Conservation (phyloP, 78 protist species). For the Polysphondylium violaceum region DNA sequence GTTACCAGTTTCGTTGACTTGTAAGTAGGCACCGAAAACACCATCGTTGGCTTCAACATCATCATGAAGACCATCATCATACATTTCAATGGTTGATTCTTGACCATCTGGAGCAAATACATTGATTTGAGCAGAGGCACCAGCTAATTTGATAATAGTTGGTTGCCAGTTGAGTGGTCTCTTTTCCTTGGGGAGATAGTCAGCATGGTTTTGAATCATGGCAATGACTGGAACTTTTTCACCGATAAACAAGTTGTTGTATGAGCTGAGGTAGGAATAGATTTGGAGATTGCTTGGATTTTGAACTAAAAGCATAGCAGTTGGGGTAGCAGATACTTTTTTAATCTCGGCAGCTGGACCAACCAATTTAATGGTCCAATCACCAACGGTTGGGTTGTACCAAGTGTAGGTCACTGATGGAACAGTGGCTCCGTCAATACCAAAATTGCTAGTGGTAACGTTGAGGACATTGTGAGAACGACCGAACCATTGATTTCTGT, state of each 20-base stretch:
- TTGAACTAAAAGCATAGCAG: constrained; percentile 7
- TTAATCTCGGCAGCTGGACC: constrained; percentile 13
- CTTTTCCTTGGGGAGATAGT: not conserved
- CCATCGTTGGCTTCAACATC: constrained; percentile 71
- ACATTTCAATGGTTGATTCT: constrained; percentile 32
- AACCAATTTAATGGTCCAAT: constrained; percentile 53
- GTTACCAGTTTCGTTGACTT: constrained; percentile 63
- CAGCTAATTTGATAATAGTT: constrained; percentile 11
- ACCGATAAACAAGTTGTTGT: constrained; percentile 49
- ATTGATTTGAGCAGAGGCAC: constrained; percentile 38
- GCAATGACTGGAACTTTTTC: constrained; percentile 53
- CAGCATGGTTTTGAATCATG: constrained; percentile 27
- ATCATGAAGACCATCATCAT: constrained; percentile 79
- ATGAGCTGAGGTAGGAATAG: constrained; percentile 51
- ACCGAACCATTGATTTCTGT: not conserved
- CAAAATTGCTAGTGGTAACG: constrained; percentile 37
- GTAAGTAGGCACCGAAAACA: constrained; percentile 46
- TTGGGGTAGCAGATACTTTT: not conserved
- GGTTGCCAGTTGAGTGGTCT: constrained; percentile 38
- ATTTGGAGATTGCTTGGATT: constrained; percentile 60
- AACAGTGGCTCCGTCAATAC: constrained; percentile 46
- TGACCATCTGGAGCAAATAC: constrained; percentile 68
- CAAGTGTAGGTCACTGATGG: constrained; percentile 34
- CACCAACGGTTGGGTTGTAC: constrained; percentile 40
- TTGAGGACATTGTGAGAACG: not conserved